Percentiles rank a stretch among this genome's conserved stretches.
phyloP scores from a whole-genome alignment of 805 yeast species.

The Nakazawaea ernobii region DNA sequence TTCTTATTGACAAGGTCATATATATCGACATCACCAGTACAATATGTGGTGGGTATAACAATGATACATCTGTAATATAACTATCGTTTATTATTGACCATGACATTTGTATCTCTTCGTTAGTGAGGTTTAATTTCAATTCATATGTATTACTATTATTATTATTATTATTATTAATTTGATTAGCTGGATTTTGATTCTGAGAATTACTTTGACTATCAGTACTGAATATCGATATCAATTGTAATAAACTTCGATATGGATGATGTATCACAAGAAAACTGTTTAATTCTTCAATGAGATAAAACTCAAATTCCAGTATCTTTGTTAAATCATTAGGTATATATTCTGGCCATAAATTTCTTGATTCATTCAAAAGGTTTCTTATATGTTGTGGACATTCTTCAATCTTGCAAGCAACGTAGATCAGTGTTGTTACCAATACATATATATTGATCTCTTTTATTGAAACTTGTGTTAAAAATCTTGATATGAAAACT shows the following conservation, averaged over 20 bases:
- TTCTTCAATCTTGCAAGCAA: constrained; percentile 93
- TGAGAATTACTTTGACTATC: constrained; percentile 16
- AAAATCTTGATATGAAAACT: constrained; percentile 72
- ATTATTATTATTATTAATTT: no score
- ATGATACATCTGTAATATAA: constrained; percentile 79
- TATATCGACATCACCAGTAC: constrained; percentile 80
- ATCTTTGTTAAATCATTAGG: constrained; percentile 87
- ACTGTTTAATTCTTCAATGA: constrained; percentile 81
- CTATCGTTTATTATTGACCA: constrained; percentile 92
- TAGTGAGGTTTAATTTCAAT: constrained; percentile 25
- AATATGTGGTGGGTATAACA: constrained; percentile 84
- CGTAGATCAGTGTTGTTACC: constrained; percentile 78
- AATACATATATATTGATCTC: constrained; percentile 80
- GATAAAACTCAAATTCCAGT: constrained; percentile 93
- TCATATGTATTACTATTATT: no score
- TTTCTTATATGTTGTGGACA: constrained; percentile 90
- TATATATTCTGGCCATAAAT: constrained; percentile 90
- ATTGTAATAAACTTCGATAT: constrained; percentile 54
- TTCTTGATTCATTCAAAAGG: constrained; percentile 76
- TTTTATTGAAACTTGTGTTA: constrained; percentile 63
- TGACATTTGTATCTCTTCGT: constrained; percentile 72
- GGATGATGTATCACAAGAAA: constrained; percentile 74
- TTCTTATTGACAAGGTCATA: constrained; percentile 59
- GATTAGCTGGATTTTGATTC: no score
- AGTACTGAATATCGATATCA: constrained; percentile 36